Base-by-base conservation (phyloP, 352 stramenopile genomes). In the Phytophthora idaei region DNA sequence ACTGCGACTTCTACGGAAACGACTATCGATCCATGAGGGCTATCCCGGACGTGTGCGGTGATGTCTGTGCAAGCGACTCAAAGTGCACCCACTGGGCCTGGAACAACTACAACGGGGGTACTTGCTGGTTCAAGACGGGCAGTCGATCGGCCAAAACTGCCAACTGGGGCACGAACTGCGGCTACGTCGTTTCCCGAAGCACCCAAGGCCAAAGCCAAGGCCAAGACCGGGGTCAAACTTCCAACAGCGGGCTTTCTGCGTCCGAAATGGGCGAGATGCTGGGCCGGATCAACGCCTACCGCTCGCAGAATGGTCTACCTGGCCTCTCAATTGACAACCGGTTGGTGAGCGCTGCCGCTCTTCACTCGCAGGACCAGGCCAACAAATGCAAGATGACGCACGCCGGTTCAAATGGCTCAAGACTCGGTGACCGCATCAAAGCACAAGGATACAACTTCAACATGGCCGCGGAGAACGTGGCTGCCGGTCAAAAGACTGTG, bases 341-440 rank as follows among this genome's bases (percentile, higher is more conserved):
- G n/a, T 69, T 89, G 11, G 54, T 70, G 8, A 46, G 37, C 0
- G 74, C 80, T 5, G 74, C 80, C 10, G 50, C 64, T n/a, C 28
- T 69, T n/a, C 78, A 89, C 52, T 85, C 76, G 0, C 55, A 77
- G 47, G 76, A 87, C 57, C 71, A 84, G 45, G 76, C 80, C 5
- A 76, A 37, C 31, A 64, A 67, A 21, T 85, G 77, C 65, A 56
- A 14, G 1, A 85, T 89, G 80, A 73, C 64, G 11, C 80, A 87
- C 57, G 49, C 69, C 12, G 74, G 78, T 25, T 74, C 61, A 17
- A 56, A 82, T 39, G 80, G 80, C 34, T 74, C 61, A 17, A 61
- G 49, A 15, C 29, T 78, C 21, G 66, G 64, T 31, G 58, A 71
- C 41, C 80, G 80, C 45, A 70, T 82, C 11, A 58, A 65, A 2